Base-by-base conservation (phyloP, 2,329 filamentous ascomycete species). In the Aplosporella prunicola region DNA sequence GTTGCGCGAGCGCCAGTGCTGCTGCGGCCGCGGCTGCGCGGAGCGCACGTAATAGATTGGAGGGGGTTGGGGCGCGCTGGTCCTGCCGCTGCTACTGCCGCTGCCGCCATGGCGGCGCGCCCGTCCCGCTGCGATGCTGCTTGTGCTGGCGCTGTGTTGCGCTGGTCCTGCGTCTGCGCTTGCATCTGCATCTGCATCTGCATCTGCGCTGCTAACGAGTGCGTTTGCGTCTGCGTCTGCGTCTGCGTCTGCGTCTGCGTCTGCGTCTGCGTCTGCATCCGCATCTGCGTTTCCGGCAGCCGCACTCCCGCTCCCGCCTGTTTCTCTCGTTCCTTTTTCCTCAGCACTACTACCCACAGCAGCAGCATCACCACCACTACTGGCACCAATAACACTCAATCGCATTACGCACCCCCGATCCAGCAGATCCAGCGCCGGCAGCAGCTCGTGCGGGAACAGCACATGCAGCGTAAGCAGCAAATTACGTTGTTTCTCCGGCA, bases 351-450 rank as follows among this genome's bases (percentile, higher is more conserved):
- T n/a, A n/a, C n/a, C n/a, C n/a, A n/a, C 16, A n/a, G 24, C 30
- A 9, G 5, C 35, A 11, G 32, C 34, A 5, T 27, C 37, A 7
- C 15, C 15, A 41, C 16, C 6, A 10, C 16, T 8, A 16, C 14
- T 15, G 22, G 11, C 22, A 16, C 17, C 22, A 14, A 29, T 22
- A 18, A 42, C 26, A 8, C 55, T 28, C 11, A 69, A 58, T 2
- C 76, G 69, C 5, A 69, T 77, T 22, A 94, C 75, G 1, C 91
- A 72, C 3, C 71, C 64, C 17, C 85, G 74, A 57, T 98, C 91
- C 1, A 98, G 69, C 0, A 96, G 69, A 57, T 96, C 88, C 3
- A 98, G 69, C 0, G 89, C 86, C 3, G 86, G 83, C 1, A 95
- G 76, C 2, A 95, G 64, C 37, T 86, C 73, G 45, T 76, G 75